Conservation (phyloP, 805 yeast species). For the Cyberlindnera amylophila region DNA sequence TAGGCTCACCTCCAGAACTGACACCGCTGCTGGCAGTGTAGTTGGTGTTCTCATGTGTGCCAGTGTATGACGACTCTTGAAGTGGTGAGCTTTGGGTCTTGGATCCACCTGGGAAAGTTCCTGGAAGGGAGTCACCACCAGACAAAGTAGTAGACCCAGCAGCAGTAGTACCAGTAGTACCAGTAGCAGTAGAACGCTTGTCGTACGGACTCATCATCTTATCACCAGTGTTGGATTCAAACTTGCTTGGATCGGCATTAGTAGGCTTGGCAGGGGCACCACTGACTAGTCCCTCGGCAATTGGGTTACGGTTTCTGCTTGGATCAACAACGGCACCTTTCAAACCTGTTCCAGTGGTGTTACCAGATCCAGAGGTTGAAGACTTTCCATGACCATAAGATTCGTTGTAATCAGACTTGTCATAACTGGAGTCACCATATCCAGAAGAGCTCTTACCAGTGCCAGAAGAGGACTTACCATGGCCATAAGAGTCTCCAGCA, state of each 20-base stretch:
- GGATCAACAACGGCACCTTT: conserved; percentile 9
- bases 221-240: conserved; percentile 6
- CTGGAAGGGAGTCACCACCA: conserved; percentile 10
- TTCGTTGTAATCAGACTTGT: not conserved
- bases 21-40: conserved; percentile 1
- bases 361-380: no score
- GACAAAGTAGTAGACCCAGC: not conserved
- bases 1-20: not conserved
- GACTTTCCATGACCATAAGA: not conserved
- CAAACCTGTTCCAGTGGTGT: not conserved
- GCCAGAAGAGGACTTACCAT: not conserved
- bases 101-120: conserved; percentile 9
- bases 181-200: no score
- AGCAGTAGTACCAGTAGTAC: no score
- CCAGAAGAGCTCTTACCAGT: conserved; percentile 1
- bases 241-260: not conserved
- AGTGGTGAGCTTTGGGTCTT: not conserved
- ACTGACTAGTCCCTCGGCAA: conserved; percentile 10
- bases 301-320: conserved; percentile 17
- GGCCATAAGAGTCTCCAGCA: not conserved
- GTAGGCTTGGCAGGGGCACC: conserved; percentile 2
- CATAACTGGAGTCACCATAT: not conserved
- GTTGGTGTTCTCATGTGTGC: not conserved
- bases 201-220: not conserved
- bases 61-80: not conserved